A percentile compares a stretch with the other conserved stretches of the same genome.
Conservation (phyloP, 2,329 filamentous ascomycete species). For the Metarhizium album region DNA sequence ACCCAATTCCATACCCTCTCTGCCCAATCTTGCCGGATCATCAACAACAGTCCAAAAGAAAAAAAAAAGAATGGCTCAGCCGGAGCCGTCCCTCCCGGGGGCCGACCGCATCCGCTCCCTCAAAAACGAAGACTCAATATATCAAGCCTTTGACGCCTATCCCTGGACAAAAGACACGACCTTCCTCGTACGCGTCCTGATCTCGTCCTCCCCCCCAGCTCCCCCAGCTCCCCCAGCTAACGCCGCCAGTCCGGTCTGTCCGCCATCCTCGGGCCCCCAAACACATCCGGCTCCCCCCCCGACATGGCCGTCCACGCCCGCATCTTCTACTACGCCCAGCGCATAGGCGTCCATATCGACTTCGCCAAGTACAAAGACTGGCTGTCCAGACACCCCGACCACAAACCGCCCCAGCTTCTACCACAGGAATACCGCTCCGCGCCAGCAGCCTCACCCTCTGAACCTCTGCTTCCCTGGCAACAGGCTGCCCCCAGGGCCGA, state of each 20-base stretch:
- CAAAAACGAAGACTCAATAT: constrained; percentile 33
- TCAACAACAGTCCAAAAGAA: background rate
- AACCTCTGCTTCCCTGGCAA: constrained; percentile 32
- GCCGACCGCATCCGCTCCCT: constrained; percentile 29
- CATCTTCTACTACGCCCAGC: constrained; percentile 52
- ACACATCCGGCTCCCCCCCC: constrained; percentile 34
- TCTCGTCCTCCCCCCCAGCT: background rate
- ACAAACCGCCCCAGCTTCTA: constrained; percentile 24
- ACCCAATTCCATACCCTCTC: background rate
- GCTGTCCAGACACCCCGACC: constrained; percentile 29
- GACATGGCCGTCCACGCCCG: constrained; percentile 56
- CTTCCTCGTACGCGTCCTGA: constrained; percentile 46
- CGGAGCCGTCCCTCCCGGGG: constrained; percentile 1
- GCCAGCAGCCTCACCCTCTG: background rate
- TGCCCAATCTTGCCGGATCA: background rate
- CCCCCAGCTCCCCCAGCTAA: background rate
- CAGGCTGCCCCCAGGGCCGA: constrained; percentile 36
- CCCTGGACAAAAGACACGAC: constrained; percentile 56
- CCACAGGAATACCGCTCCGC: constrained; percentile 20
- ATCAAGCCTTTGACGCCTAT: constrained; percentile 53
- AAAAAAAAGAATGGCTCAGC: constrained; percentile 1
- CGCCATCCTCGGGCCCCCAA: constrained; percentile 51
- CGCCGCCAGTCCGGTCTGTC: constrained; percentile 42
- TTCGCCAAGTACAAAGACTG: constrained; percentile 59
- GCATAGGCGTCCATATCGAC: constrained; percentile 44